phyloP scores from a whole-genome alignment of 495 filamentous ascomycete genomes.

The Podospora fimiseda region DNA sequence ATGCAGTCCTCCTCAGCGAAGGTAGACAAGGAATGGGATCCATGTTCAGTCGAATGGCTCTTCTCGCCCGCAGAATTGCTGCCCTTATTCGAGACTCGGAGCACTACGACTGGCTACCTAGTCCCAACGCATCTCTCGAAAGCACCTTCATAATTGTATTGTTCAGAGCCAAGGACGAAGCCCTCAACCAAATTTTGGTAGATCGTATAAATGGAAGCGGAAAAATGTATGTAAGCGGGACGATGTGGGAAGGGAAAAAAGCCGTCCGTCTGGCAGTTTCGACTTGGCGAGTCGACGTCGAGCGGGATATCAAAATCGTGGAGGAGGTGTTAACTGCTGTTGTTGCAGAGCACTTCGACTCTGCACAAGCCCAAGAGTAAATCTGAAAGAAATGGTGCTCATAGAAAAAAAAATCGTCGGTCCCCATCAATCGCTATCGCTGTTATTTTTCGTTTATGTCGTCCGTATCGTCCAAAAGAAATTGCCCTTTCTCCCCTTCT shows the following conservation, averaged over 20 bases:
- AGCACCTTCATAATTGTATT: slow-evolving; percentile 70
- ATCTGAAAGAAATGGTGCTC: too few relatives aligned
- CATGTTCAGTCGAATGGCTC: slow-evolving; percentile 67
- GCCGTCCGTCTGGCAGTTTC: slow-evolving; percentile 76
- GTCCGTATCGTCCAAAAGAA: neutral
- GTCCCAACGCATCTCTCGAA: slow-evolving; percentile 21
- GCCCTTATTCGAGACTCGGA: slow-evolving; percentile 48
- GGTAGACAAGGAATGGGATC: slow-evolving; percentile 61
- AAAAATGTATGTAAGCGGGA: slow-evolving; percentile 78
- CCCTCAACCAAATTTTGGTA: slow-evolving; percentile 58
- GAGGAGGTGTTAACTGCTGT: slow-evolving; percentile 38
- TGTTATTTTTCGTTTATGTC: neutral
- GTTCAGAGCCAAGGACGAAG: slow-evolving; percentile 66
- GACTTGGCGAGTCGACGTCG: slow-evolving; percentile 66
- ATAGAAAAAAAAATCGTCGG: too few relatives aligned
- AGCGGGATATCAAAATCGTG: slow-evolving; percentile 49
- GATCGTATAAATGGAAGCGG: slow-evolving; percentile 65
- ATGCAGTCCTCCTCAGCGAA: slow-evolving; percentile 71
- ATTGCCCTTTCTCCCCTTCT: neutral
- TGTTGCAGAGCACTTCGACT: slow-evolving; percentile 11
- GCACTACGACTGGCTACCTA: slow-evolving; percentile 62
- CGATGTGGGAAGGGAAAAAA: slow-evolving; percentile 62
- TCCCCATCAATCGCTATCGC: too few relatives aligned
- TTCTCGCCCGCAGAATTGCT: slow-evolving; percentile 62
- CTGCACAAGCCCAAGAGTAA: too few relatives aligned